A percentile compares a stretch with the other conserved stretches of the same genome.
phyloP scores from a whole-genome alignment of 306 rosid species.

The Biancaea sappan region DNA sequence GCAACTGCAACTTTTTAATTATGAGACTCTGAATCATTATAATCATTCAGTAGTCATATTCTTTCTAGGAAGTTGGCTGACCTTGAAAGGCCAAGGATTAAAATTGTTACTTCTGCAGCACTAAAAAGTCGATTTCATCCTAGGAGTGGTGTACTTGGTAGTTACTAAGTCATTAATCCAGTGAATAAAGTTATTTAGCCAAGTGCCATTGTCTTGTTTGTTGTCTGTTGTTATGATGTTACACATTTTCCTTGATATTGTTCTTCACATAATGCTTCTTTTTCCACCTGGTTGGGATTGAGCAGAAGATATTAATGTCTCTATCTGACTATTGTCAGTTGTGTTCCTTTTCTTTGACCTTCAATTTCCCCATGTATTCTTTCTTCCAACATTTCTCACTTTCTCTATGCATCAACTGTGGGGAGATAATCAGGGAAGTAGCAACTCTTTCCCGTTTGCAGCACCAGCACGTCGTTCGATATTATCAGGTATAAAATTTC shows the following conservation, averaged over 20 bases:
- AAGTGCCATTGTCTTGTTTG: slow-evolving; percentile 10
- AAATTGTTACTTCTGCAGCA: background rate
- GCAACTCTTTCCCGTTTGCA: slow-evolving; percentile 98
- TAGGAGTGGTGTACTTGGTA: background rate
- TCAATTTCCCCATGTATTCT: slow-evolving; percentile 1
- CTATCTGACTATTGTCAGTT: slow-evolving; percentile 10
- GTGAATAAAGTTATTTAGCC: background rate
- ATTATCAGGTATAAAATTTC: slow-evolving; percentile 75
- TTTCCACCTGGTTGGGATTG: background rate
- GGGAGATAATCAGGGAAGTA: slow-evolving; percentile 78
- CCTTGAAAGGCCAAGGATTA: slow-evolving; percentile 2
- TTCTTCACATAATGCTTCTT: background rate
- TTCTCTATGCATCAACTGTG: slow-evolving; percentile 35
- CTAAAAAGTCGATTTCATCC: slow-evolving; percentile 11
- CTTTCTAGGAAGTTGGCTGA: slow-evolving; percentile 3
- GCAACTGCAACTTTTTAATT: slow-evolving; percentile 30
- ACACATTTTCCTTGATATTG: slow-evolving; percentile 18
- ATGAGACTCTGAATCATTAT: background rate
- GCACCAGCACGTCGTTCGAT: slow-evolving; percentile 95
- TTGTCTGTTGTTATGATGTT: slow-evolving; percentile 24
- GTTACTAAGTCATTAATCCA: slow-evolving; percentile 5
- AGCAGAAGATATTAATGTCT: background rate
- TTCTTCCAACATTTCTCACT: slow-evolving; percentile 30
- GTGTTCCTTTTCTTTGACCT: background rate
- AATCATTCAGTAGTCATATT: slow-evolving; percentile 3